Evolutionary conservation across 257 asterid species (phyloP).

Genomic region (Linaria vulgaris): DNA sequence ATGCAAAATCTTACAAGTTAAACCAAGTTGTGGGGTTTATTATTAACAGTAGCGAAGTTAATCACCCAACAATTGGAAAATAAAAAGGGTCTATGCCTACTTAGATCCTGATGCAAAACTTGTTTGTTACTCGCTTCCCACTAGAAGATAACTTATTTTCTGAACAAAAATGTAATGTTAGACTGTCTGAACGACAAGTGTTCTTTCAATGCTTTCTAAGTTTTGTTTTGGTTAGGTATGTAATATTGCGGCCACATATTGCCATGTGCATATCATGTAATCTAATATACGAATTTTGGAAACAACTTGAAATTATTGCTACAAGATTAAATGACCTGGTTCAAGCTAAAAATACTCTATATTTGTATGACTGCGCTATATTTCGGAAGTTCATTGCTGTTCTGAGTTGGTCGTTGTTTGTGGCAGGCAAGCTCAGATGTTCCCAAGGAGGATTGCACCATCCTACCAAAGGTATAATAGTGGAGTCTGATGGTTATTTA

Average conservation of each 20-base stretch:
- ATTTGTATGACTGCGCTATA: neutral
- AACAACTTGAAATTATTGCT: neutral
- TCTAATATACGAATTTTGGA: neutral
- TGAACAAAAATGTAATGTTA: neutral
- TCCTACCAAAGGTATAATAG: slow-evolving; percentile 60
- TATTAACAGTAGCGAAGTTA: no score
- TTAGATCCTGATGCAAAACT: slow-evolving; percentile 7
- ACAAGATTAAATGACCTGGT: no score
- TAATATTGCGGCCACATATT: slow-evolving; percentile 1
- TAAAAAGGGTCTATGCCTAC: neutral
- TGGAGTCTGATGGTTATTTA: neutral
- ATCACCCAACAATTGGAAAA: neutral
- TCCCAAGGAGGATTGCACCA: slow-evolving; percentile 59
- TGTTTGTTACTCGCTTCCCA: neutral
- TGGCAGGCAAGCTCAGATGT: slow-evolving; percentile 60
- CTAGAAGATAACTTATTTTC: neutral
- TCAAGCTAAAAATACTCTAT: neutral
- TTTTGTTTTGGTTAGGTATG: no score
- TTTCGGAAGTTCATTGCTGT: slow-evolving; percentile 8
- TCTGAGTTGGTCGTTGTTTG: slow-evolving; percentile 12
- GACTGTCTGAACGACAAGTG: neutral
- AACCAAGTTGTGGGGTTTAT: neutral
- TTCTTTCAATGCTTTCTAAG: no score
- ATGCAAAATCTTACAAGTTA: neutral
- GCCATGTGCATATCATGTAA: no score